These are phyloP conservation scores for Coriolopsis trogii DNA, from an alignment of 1,284 basidiomycete genomes.

Conservation along the genomic window DNA sequence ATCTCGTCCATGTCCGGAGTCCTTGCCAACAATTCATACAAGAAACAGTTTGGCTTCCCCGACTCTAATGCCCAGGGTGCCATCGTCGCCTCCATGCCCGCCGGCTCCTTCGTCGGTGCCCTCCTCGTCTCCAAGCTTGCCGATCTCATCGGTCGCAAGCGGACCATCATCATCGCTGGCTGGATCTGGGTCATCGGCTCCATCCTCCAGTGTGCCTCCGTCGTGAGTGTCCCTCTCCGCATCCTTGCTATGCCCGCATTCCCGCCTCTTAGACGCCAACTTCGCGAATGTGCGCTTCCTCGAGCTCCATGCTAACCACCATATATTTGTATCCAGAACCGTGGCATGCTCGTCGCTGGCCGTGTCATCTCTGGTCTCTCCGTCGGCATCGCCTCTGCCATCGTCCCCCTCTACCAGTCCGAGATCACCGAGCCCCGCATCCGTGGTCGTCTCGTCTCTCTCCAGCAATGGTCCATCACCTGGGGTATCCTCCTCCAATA, in stretches of 20 bases:
- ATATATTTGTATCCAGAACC: conserved; percentile 44
- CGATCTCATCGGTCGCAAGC: conserved; percentile 68
- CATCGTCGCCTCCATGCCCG: conserved; percentile 81
- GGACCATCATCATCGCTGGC: conserved; percentile 63
- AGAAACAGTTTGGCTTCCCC: conserved; percentile 51
- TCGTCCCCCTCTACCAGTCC: conserved; percentile 57
- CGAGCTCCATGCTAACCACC: conserved; percentile 8
- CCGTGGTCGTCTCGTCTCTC: conserved; percentile 74
- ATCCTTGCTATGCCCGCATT: neutral
- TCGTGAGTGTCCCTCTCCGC: conserved; percentile 40
- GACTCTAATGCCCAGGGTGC: conserved; percentile 63
- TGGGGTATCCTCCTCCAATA: conserved; percentile 79
- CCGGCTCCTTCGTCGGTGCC: too few relatives aligned
- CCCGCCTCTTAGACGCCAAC: neutral
- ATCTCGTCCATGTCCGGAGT: conserved; percentile 86
- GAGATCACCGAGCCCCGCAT: conserved; percentile 71
- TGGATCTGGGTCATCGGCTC: conserved; percentile 75
- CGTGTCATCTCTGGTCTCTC: conserved; percentile 46
- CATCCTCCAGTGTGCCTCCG: conserved; percentile 65
- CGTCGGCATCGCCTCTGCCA: conserved; percentile 42
- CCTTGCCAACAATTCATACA: conserved; percentile 62
- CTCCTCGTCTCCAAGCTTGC: conserved; percentile 65
- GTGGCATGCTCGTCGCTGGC: conserved; percentile 53
- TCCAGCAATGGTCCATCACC: conserved; percentile 81
- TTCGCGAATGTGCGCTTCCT: conserved; percentile 5